Percentiles rank a stretch among this genome's conserved stretches.
These are phyloP conservation scores for Tolypocladium album DNA, from an alignment of 2,329 filamentous ascomycete species.

Conservation along the genomic window DNA sequence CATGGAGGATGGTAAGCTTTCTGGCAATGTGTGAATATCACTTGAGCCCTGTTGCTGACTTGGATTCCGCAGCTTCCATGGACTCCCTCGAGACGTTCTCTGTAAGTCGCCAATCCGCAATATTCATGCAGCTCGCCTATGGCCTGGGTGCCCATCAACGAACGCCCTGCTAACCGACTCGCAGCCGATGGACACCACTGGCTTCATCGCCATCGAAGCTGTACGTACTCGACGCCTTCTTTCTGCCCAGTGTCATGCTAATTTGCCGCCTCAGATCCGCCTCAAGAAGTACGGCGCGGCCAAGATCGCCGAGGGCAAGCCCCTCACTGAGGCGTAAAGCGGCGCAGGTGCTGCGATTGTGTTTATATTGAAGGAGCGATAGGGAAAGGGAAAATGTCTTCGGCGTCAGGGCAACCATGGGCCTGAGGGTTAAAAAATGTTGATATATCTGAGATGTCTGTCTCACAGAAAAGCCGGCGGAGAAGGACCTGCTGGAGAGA, in stretches of 20 bases:
- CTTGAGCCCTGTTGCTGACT: not conserved
- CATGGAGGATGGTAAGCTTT: conserved; percentile 25
- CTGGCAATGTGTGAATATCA: not conserved
- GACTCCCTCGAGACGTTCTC: conserved; percentile 34
- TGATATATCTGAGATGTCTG: not conserved
- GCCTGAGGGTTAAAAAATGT: not conserved
- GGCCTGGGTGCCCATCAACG: not conserved
- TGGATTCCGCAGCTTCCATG: conserved; percentile 27
- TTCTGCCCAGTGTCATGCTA: not conserved
- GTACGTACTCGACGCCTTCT: not conserved
- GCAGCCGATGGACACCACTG: conserved; percentile 46
- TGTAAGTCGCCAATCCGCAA: conserved; percentile 6
- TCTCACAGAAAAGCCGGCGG: not conserved
- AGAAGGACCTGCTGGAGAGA: not conserved
- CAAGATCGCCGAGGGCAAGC: conserved; percentile 26
- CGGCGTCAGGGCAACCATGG: not conserved
- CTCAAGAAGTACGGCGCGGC: conserved; percentile 35
- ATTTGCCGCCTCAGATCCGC: conserved; percentile 36
- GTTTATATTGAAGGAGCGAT: not conserved
- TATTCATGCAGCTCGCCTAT: not conserved
- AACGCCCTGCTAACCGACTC: conserved; percentile 5
- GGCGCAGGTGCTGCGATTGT: not conserved
- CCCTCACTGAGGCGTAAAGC: conserved; percentile 15
- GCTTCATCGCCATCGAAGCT: conserved; percentile 57
- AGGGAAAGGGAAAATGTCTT: not conserved